Evolutionary conservation across 371 early-diverging fungal genomes (phyloP), one percentile per base, ranked within the genome.

Genomic region (Mortierella sp.): DNA sequence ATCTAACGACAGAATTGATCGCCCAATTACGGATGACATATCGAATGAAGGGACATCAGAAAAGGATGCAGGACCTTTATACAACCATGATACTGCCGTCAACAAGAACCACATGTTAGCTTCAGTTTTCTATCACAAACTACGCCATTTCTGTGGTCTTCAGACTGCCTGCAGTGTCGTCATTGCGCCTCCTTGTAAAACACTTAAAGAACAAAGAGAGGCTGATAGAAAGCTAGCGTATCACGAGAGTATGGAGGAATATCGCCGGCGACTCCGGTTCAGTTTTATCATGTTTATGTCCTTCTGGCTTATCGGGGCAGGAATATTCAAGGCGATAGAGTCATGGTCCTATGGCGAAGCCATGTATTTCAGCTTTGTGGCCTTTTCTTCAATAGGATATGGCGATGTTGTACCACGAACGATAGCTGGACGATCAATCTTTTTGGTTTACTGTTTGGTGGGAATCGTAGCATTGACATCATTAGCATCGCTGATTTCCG

Each of bases 381-480:
- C 70, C 34, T 79, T 79, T 23, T 37, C 75, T 4, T 64, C 74
- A 3, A 70, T 79, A 32, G 80, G 80, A 9, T 79, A 74, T 34
- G 80, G 80, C 2, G 80, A 74, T 40, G 23, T 70, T 34, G 75
- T 74, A 7, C 80, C 80, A 0, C 53, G 6, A 32, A 70, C 80
- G 3, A 56, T 63, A 3, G 70, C 80, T 2, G 80, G 80, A 8
- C 67, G 71, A 23, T 40, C 80, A 15, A 56, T 79, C 28, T 79
- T 79, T 42, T 23, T 79, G 29, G 67, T 59, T 1, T 79, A 79
- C 43, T 79, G 75, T 51, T 42, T 79, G 34, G 29, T 79, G 4
- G 80, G 75, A 5, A 70, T 79, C 0, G 80, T 70, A 5, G 37
- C 80, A 12, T 19, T 79, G 74, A 74, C 80, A 4, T 79, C 70